Evolutionary conservation across 176 grass and related monocot species (phyloP).

Genomic region (Ampelocalamus luodianensis): DNA sequence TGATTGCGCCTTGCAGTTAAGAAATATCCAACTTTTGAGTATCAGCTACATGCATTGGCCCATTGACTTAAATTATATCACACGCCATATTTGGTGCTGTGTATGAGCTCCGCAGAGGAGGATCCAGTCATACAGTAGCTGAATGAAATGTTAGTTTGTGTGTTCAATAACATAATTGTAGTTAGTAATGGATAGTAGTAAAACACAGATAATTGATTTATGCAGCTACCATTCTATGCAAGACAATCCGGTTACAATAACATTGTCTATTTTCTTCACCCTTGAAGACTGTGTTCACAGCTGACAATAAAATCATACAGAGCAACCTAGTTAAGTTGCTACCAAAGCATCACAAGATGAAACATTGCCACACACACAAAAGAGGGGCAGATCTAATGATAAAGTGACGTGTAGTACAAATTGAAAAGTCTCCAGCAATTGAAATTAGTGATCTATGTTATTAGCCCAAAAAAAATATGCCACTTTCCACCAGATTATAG

Average conservation of each 20-base stretch:
- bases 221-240: not conserved
- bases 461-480: not conserved
- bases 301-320: not conserved
- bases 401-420: not conserved
- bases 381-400: not conserved
- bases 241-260: slow-evolving; percentile 12
- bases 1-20: slow-evolving; percentile 4
- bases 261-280: slow-evolving; percentile 2
- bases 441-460: not conserved
- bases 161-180: not conserved
- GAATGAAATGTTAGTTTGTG: not conserved
- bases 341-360: not conserved
- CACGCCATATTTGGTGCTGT: not conserved
- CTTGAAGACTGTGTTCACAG: not conserved
- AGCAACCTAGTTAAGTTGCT: not conserved
- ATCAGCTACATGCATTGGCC: not conserved
- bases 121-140: not conserved
- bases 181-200: not conserved
- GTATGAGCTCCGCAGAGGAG: not conserved
- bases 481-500: not conserved
- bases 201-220: not conserved
- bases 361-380: not conserved
- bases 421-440: not conserved
- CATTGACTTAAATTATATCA: slow-evolving; percentile 11
- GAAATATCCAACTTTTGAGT: not conserved